Percentiles rank a stretch among this genome's conserved stretches.
Evolutionary conservation across 371 early-diverging fungal species (phyloP).

Genomic region (Parasitella parasitica): DNA sequence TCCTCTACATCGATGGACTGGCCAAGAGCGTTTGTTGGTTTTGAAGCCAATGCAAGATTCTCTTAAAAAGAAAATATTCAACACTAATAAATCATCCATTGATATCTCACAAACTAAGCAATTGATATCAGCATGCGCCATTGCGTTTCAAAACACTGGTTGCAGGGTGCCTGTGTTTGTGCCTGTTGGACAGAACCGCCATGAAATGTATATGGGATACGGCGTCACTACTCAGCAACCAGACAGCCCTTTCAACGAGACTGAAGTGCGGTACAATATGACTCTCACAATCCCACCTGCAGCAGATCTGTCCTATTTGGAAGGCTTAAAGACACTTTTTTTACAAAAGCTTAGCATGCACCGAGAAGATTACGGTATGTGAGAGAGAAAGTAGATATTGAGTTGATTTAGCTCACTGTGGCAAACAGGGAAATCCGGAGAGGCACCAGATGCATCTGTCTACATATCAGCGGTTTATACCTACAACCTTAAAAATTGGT

Average conservation of each 20-base stretch:
- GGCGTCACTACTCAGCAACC: constrained; percentile 30
- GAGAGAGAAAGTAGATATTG: neutral
- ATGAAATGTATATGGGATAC: constrained; percentile 63
- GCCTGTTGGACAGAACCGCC: constrained; percentile 67
- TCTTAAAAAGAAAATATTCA: constrained; percentile 33
- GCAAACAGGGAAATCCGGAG: neutral
- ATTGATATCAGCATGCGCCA: constrained; percentile 68
- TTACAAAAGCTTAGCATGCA: constrained; percentile 43
- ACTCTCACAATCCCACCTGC: constrained; percentile 59
- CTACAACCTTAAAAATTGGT: constrained; percentile 56
- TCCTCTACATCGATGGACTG: constrained; percentile 67
- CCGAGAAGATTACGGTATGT: constrained; percentile 40
- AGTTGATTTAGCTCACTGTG: neutral
- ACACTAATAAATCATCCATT: constrained; percentile 31
- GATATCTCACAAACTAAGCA: constrained; percentile 66
- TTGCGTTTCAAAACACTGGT: constrained; percentile 71
- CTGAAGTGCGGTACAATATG: constrained; percentile 63
- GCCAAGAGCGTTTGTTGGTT: constrained; percentile 47
- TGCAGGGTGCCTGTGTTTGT: constrained; percentile 79
- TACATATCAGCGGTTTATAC: constrained; percentile 49
- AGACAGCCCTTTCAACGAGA: constrained; percentile 21
- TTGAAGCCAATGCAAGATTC: constrained; percentile 39
- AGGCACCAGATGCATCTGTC: neutral
- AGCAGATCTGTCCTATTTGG: constrained; percentile 54
- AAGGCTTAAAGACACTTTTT: constrained; percentile 60